Percentiles rank a stretch among this genome's conserved stretches.
Evolutionary conservation across 2,329 filamentous ascomycete species (phyloP).

Genomic region (Rutstroemia sp.): DNA sequence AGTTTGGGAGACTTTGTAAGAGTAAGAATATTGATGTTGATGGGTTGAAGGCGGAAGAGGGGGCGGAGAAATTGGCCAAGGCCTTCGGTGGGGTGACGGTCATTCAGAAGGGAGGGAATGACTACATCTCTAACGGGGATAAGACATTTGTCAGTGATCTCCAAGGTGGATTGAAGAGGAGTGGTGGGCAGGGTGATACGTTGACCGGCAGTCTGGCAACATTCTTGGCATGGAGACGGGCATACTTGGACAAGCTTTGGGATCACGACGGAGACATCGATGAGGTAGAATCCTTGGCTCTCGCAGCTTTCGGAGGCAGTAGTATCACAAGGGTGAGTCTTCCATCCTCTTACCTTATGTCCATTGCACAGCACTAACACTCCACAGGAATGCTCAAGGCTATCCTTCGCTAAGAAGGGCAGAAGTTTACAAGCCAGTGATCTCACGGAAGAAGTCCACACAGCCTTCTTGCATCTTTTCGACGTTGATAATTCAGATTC

Average conservation of each 20-base stretch:
- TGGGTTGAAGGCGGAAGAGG: conserved; percentile 31
- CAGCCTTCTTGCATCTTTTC: conserved; percentile 71
- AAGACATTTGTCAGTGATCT: conserved; percentile 71
- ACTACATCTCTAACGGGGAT: conserved; percentile 76
- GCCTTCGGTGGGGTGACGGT: conserved; percentile 84
- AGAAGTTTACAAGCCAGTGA: conserved; percentile 88
- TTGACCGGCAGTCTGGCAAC: conserved; percentile 85
- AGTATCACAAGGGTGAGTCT: conserved; percentile 69
- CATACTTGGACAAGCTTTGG: conserved; percentile 82
- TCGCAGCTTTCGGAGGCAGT: conserved; percentile 82
- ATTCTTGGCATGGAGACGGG: conserved; percentile 78
- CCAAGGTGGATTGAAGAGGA: conserved; percentile 77
- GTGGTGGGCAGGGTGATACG: conserved; percentile 92
- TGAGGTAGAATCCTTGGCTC: conserved; percentile 56
- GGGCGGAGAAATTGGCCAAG: conserved; percentile 60
- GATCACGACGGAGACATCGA: conserved; percentile 45
- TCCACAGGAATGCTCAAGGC: conserved; percentile 65
- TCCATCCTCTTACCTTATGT: conserved; percentile 5
- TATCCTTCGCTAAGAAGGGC: conserved; percentile 80
- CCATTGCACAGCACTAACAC: conserved; percentile 14
- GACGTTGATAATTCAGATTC: conserved; percentile 51
- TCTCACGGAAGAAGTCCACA: conserved; percentile 82
- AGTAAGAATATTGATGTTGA: conserved; percentile 58
- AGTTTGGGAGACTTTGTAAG: conserved; percentile 78
- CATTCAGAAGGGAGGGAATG: conserved; percentile 77